A percentile compares a stretch with the other conserved stretches of the same genome.
Conservation (phyloP, 2,329 filamentous ascomycete species). For the Pseudocercospora cruenta region DNA sequence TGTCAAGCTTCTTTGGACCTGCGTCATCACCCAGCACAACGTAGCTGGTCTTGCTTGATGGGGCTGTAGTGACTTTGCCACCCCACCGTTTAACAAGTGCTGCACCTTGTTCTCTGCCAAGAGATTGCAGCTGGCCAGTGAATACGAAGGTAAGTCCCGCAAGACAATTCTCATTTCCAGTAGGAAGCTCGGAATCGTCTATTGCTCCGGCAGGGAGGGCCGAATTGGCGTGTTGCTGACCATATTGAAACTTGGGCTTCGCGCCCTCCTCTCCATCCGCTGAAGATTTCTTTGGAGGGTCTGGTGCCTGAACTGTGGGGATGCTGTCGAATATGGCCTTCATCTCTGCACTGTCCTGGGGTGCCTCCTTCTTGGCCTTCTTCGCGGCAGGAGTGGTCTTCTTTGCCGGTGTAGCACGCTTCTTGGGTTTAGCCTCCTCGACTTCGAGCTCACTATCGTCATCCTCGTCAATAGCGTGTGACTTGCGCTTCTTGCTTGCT, state of each 20-base stretch:
- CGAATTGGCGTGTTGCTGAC: slow-evolving; percentile 54
- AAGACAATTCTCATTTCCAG: slow-evolving; percentile 85
- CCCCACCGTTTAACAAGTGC: slow-evolving; percentile 90
- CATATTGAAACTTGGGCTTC: slow-evolving; percentile 75
- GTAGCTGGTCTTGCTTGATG: slow-evolving; percentile 91
- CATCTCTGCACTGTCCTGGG: slow-evolving; percentile 70
- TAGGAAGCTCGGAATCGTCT: slow-evolving; percentile 72
- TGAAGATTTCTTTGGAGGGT: slow-evolving; percentile 68
- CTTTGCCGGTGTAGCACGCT: slow-evolving; percentile 47
- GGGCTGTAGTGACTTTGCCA: slow-evolving; percentile 81
- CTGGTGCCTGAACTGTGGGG: slow-evolving; percentile 78
- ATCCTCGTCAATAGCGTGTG: slow-evolving; percentile 59
- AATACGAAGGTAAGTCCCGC: slow-evolving; percentile 92
- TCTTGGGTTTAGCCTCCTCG: slow-evolving; percentile 59
- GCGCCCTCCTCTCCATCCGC: slow-evolving; percentile 54
- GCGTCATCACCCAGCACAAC: slow-evolving; percentile 90
- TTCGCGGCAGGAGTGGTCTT: slow-evolving; percentile 60
- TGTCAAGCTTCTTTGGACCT: slow-evolving; percentile 87
- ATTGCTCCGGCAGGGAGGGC: slow-evolving; percentile 64
- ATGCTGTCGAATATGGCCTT: slow-evolving; percentile 88
- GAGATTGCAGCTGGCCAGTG: slow-evolving; percentile 79
- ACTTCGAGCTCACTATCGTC: slow-evolving; percentile 49
- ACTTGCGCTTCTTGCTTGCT: slow-evolving; percentile 59
- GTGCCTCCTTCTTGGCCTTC: slow-evolving; percentile 66
- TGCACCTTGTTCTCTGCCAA: slow-evolving; percentile 83